Evolutionary conservation across 805 yeast genomes (phyloP), one percentile per base, ranked within the genome.

Genomic region (Metschnikowia lachancei): DNA sequence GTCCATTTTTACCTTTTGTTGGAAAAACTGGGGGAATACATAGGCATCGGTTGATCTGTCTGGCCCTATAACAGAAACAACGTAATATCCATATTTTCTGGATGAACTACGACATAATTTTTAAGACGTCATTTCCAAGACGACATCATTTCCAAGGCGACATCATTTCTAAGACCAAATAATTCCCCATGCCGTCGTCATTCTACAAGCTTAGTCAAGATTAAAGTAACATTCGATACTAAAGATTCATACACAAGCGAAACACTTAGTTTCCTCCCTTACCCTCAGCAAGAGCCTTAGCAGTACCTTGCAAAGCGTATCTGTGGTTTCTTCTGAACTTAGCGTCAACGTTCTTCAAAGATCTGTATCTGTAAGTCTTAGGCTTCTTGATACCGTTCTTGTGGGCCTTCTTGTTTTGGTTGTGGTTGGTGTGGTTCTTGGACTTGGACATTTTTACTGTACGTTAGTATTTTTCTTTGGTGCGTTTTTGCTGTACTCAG

Each of bases 311-410:
- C 71, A 89, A 83, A 79, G 97, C 98, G 78, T 83, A 87, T 80
- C 87, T 91, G 94, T 92, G 98, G 95, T 94, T 94, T 81, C 98
- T 87, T 74, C 83, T 84, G 96, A 94, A 94, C 86, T 94, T 94
- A 74, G 99, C 84, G 78, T 94, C 98, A 75, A 92, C 97, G 83
- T 96, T 96, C 81, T 88, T 92, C 78, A 89, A 82, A 61, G 98
- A 91, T 64, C 97, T 96, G 85, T 92, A 90, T 82, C 88, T 91
- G 95, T 83, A 78, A 72, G 96, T 85, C 85, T 82, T 87, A 67
- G 97, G 97, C 91, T 92, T 94, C 87, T 92, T 92, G 82, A 94
- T 92, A 82, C 99, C 99, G 87, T 94, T 94, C 75, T 85, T 91
- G 97, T 94, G 99, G 71, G 98, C 98, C 95, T 94, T 94, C 76